Evolutionary conservation across 2,329 filamentous ascomycete genomes (phyloP), one percentile per base, ranked within the genome.

Genomic region (Penicillium capsulatum): DNA sequence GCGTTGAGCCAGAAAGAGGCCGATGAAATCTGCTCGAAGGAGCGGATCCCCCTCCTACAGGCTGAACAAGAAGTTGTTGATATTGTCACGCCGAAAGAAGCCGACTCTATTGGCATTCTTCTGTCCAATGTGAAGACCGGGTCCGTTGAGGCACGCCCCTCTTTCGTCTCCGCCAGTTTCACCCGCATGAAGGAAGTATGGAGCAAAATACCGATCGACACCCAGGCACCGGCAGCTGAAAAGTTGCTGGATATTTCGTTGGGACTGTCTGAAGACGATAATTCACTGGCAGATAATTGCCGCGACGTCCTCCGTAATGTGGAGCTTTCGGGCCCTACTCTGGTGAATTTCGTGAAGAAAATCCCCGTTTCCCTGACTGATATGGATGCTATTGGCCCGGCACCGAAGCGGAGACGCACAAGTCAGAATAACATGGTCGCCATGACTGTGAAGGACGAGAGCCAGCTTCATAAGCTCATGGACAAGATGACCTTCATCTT

Each of bases 401-500:
- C 84, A 2, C 82, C 82, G 48, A 95, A 94, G 71, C 76, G 87
- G 47, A 80, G 88, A 56, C 79, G 88, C 40, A 87, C 81, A 0
- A 94, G 86, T 64, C 80, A 83, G 38, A 82, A 79, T 11, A 84
- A 86, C 49, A 76, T 78, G 50, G 75, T 79, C 38, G 77, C 76
- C 32, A 71, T 80, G 38, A 75, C 77, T 24, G 71, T 76, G 10
- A 79, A 81, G 47, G 76, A 81, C 40, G 79, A 80, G 22, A 73
- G 77, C 5, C 81, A 86, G 56, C 66, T 90, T 19, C 79, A 77
- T 48, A 74, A 76, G 33, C 76, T 83, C 5, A 75, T 96, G 47
- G 80, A 80, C 52, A 84, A 84, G 53, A 77, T 91, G 38, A 95
- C 90, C 0, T 81, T 95, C 57, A 86, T 96, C 8, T 72, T 97